Evolutionary conservation across 2,329 filamentous ascomycete species (phyloP).

Genomic region (Aspergillus vadensis): DNA sequence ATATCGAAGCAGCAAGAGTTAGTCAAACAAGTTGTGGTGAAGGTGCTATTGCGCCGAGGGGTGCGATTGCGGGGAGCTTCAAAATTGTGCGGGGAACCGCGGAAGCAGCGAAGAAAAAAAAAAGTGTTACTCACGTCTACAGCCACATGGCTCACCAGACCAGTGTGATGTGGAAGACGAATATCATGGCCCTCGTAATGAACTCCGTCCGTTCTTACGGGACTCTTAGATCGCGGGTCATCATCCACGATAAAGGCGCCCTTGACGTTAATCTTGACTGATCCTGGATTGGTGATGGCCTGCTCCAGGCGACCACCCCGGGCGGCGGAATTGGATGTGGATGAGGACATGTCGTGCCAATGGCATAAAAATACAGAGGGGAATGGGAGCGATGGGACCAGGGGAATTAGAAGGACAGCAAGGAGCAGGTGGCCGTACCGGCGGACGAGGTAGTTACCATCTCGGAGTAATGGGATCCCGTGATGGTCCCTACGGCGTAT

Average conservation of each 20-base stretch:
- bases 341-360: constrained; percentile 34
- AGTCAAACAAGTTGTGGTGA: constrained; percentile 8
- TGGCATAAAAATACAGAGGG: constrained; percentile 11
- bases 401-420: not conserved
- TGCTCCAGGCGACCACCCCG: constrained; percentile 38
- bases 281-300: constrained; percentile 61
- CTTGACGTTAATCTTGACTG: constrained; percentile 93
- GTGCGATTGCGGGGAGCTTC: constrained; percentile 33
- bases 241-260: constrained; percentile 96
- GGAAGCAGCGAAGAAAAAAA: constrained; percentile 21
- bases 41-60: constrained; percentile 12
- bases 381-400: constrained; percentile 20
- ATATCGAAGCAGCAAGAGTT: constrained; percentile 8
- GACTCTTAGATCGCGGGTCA: constrained; percentile 56
- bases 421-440: not conserved
- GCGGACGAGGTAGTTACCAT: constrained; percentile 11
- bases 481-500: constrained; percentile 50
- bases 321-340: constrained; percentile 26
- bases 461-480: constrained; percentile 33
- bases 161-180: constrained; percentile 91
- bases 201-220: constrained; percentile 57
- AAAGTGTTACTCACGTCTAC: constrained; percentile 71
- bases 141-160: constrained; percentile 93
- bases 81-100: constrained; percentile 34
- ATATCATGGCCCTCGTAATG: constrained; percentile 87